Base-by-base conservation (phyloP, 2,329 filamentous ascomycete genomes). In the Rutstroemia sydowiana region DNA sequence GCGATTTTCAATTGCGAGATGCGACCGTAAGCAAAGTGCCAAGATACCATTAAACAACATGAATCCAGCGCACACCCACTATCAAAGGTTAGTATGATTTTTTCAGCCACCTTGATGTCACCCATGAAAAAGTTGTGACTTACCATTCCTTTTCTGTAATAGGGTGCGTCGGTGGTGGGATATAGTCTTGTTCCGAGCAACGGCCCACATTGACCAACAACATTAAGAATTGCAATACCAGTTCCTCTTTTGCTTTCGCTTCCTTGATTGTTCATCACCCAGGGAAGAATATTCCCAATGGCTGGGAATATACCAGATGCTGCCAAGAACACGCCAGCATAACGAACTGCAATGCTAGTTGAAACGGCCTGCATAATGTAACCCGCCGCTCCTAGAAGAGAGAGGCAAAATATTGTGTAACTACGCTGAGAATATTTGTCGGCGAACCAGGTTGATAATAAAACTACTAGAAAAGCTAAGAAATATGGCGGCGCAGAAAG, bases 401-500 rank as follows among this genome's bases (percentile, higher is more conserved):
- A 83, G 9, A 85, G 72, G 5, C 68, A 57, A 3, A 75, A 69
- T 56, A 88, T 77, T 58, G 79, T 75, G 41, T 79, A 63, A 6
- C 82, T 83, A 39, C 85, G 81, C 63, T 86, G 83, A 56, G 78
- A 76, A 1, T 76, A 73, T 13, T 73, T 74, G 68, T 88, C 85
- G n/a, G 84, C 82, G 32, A 87, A 64, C 64, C 74, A 85, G 5
- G 82, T 81, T 1, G 78, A 78, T 9, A 63, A 60, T 54, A 88
- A 75, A 41, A 81, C 84, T 20, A 81, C 68, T 11, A 85, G 59
- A 63, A 85, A 87, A 1, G 83, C 76, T 14, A 85, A 66, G 59
- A 88, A 79, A 65, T 85, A 88, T 0, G 85, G 84, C 1, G 85
- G 85, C 0, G 84, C 84, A 0, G 83, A 84, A 11, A 90, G 74